Evolutionary conservation across 495 filamentous ascomycete genomes (phyloP).

Genomic region (Recurvomyces mirabilis): DNA sequence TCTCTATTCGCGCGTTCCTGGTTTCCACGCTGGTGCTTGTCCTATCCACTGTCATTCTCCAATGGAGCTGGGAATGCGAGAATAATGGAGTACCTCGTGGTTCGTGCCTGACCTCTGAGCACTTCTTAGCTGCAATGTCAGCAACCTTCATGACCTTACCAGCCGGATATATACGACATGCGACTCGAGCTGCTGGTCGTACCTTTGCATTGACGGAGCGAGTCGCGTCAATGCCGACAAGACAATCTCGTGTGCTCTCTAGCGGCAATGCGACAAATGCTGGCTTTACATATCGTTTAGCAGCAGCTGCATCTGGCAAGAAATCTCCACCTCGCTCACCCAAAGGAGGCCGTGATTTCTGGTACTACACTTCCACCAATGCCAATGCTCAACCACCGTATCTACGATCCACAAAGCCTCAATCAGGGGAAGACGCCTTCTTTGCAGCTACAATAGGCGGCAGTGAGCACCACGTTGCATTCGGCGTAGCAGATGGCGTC

Average conservation of each 20-base stretch:
- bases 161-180: neutral
- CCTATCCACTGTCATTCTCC: neutral
- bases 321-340: slow-evolving; percentile 56
- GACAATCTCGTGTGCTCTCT: neutral
- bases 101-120: neutral
- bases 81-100: neutral
- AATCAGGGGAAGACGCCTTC: slow-evolving; percentile 90
- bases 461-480: slow-evolving; percentile 47
- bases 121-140: slow-evolving; percentile 13
- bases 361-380: slow-evolving; percentile 15
- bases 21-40: neutral
- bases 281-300: slow-evolving; percentile 49
- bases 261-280: slow-evolving; percentile 4
- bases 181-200: neutral
- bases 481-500: slow-evolving; percentile 86
- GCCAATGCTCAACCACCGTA: slow-evolving; percentile 17
- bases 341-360: slow-evolving; percentile 20
- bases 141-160: slow-evolving; percentile 1
- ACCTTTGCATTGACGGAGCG: neutral
- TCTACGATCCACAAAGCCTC: slow-evolving; percentile 34
- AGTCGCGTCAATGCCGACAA: slow-evolving; percentile 1
- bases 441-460: slow-evolving; percentile 66
- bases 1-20: neutral
- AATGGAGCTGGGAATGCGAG: neutral
- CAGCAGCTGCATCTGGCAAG: slow-evolving; percentile 69